Percentiles rank a stretch among this genome's conserved stretches.
Evolutionary conservation across 108 stramenopile species (phyloP).

Genomic region (Hondaea fermentalgiana): DNA sequence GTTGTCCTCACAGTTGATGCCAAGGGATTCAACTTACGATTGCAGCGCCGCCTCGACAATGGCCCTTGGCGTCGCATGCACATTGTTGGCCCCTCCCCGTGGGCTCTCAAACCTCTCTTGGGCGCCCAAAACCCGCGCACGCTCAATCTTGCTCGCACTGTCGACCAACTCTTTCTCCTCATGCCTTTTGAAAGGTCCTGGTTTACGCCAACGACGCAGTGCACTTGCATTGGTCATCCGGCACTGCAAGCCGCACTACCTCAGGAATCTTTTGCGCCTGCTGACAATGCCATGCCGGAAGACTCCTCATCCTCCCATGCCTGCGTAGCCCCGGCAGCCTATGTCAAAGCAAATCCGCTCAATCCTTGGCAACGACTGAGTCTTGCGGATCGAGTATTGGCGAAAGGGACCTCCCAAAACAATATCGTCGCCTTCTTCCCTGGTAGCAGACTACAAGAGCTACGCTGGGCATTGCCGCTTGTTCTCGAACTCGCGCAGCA

Average conservation of each 20-base stretch:
- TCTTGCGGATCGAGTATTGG: background rate
- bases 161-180: background rate
- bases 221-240: background rate
- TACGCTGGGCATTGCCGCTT: background rate
- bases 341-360: background rate
- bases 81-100: background rate
- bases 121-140: background rate
- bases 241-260: background rate
- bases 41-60: background rate
- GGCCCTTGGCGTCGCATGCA: background rate
- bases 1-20: background rate
- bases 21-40: background rate
- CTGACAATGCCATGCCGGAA: background rate
- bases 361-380: background rate
- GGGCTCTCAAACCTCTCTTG: background rate
- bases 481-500: background rate
- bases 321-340: background rate
- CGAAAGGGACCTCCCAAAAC: background rate
- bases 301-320: background rate
- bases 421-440: background rate
- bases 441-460: background rate
- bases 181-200: background rate
- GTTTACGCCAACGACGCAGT: background rate
- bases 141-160: background rate
- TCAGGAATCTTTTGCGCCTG: background rate